phyloP scores from a whole-genome alignment of 768 basidiomycete species.

The Collybia nuda region DNA sequence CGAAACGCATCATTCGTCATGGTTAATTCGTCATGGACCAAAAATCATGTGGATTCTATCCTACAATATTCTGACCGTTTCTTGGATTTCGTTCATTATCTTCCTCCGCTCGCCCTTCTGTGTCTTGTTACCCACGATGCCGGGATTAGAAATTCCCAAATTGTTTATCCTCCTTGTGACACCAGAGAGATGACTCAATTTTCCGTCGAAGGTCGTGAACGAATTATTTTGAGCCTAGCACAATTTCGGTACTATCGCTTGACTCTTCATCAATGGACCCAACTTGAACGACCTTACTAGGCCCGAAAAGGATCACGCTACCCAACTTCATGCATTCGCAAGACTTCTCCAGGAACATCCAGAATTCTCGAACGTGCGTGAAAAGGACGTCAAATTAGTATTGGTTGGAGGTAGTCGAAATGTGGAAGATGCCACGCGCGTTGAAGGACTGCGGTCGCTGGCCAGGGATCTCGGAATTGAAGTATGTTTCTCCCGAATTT shows the following conservation, averaged over 20 bases:
- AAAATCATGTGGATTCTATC: constrained; percentile 76
- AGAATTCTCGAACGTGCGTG: constrained; percentile 40
- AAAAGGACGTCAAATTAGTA: constrained; percentile 54
- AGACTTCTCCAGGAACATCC: constrained; percentile 59
- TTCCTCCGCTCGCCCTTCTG: constrained; percentile 41
- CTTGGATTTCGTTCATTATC: constrained; percentile 45
- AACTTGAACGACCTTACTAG: constrained; percentile 31
- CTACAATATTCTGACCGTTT: constrained; percentile 53
- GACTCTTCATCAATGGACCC: background rate
- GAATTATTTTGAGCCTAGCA: constrained; percentile 80
- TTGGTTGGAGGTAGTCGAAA: constrained; percentile 88
- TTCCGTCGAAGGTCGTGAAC: constrained; percentile 51
- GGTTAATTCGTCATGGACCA: constrained; percentile 97
- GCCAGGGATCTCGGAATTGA: constrained; percentile 64
- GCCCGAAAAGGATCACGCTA: constrained; percentile 92
- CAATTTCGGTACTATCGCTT: constrained; percentile 73
- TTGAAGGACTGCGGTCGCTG: constrained; percentile 56
- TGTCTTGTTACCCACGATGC: constrained; percentile 21
- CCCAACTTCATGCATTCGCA: constrained; percentile 73
- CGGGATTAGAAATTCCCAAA: constrained; percentile 31
- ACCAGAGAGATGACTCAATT: constrained; percentile 68
- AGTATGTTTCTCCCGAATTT: constrained; percentile 36
- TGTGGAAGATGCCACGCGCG: constrained; percentile 66
- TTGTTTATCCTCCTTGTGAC: constrained; percentile 93
- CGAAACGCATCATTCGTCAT: constrained; percentile 74